phyloP scores from a whole-genome alignment of 305 asterid species.

The Fraxinus platypoda region DNA sequence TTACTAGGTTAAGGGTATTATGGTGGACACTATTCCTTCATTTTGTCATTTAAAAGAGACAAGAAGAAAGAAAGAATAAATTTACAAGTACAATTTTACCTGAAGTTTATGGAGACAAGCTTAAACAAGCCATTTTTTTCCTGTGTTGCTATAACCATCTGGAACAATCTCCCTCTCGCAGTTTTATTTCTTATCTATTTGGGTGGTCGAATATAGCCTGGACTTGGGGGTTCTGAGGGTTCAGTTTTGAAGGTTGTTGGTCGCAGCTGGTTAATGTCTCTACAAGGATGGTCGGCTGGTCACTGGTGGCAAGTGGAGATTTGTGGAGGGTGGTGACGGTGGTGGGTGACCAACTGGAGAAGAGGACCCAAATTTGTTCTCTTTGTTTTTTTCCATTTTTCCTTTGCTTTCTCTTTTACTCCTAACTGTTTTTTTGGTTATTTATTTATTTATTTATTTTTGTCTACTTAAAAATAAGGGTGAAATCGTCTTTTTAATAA shows the following conservation, averaged over 20 bases:
- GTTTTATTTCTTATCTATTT: not conserved
- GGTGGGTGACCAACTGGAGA: not conserved
- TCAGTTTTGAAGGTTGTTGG: not conserved
- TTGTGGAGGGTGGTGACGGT: not conserved
- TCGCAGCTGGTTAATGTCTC: not conserved
- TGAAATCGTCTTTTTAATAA: not conserved
- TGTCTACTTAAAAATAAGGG: not conserved
- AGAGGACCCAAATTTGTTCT: not conserved
- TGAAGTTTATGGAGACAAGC: not conserved
- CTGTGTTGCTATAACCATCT: not conserved
- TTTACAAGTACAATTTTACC: not conserved
- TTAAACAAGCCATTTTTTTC: not conserved
- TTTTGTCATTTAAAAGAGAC: not conserved
- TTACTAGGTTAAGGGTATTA: not conserved
- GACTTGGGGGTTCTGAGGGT: not conserved
- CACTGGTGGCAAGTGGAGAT: not conserved
- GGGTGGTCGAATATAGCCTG: not conserved
- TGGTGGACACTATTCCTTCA: not conserved
- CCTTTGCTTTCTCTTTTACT: not conserved
- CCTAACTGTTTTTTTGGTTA: not conserved
- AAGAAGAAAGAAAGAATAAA: not conserved
- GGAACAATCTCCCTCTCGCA: not conserved
- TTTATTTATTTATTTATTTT: not conserved
- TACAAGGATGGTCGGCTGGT: not conserved
- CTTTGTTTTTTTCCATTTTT: not conserved